phyloP scores from a whole-genome alignment of 441 rosid species.

The Cnidoscolus chayamansa region DNA sequence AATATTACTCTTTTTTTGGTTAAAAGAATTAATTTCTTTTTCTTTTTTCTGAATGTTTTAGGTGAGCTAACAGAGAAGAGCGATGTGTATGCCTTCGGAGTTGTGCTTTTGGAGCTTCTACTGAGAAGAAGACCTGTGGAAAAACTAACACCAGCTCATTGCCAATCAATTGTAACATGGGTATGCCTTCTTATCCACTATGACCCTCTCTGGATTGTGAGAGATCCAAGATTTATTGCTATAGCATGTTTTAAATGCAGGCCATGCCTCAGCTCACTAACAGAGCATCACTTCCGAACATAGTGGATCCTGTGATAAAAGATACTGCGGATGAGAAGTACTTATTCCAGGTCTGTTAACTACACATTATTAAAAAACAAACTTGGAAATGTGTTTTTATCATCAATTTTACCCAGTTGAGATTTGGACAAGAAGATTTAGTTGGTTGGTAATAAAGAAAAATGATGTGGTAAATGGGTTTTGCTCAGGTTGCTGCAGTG shows the following conservation, averaged over 20 bases:
- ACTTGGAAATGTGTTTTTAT: neutral
- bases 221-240: conserved; percentile 1
- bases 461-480: neutral
- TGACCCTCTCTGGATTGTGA: neutral
- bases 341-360: conserved; percentile 71
- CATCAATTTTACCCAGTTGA: no score
- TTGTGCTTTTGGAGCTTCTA: conserved; percentile 89
- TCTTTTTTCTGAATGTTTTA: conserved; percentile 6
- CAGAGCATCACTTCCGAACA: conserved; percentile 78
- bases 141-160: conserved; percentile 70
- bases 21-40: neutral
- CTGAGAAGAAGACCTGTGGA: conserved; percentile 84
- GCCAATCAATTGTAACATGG: conserved; percentile 96
- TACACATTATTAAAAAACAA: neutral
- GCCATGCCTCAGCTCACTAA: conserved; percentile 98
- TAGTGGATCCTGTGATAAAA: conserved; percentile 79
- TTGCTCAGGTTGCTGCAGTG: conserved; percentile 81
- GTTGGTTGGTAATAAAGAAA: no score
- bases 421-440: no score
- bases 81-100: conserved; percentile 91
- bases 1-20: neutral
- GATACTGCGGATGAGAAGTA: conserved; percentile 82
- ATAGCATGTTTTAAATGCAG: conserved; percentile 39
- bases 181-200: conserved; percentile 32
- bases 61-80: conserved; percentile 94